Percentiles rank a stretch among this genome's conserved stretches.
phyloP scores from a whole-genome alignment of 768 basidiomycete genomes.

The Rubroboletus satanas region DNA sequence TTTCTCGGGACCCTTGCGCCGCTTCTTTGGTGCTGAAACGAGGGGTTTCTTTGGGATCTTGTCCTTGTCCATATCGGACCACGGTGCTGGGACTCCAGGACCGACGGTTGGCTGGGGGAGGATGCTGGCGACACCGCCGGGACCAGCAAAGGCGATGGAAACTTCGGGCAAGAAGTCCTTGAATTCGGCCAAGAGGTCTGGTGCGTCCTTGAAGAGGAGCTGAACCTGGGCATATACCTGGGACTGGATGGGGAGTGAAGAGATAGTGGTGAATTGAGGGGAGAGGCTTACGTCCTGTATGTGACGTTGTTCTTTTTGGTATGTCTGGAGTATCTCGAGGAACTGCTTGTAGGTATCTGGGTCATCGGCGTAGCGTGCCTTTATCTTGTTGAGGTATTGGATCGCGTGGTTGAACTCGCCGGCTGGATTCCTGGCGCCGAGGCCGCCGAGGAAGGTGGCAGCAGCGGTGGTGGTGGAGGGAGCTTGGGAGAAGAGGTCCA shows the following conservation, averaged over 20 bases:
- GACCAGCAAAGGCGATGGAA: conserved; percentile 39
- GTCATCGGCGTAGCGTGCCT: conserved; percentile 82
- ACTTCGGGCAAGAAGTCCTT: conserved; percentile 76
- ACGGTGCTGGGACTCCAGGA: conserved; percentile 33
- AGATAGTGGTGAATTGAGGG: background rate
- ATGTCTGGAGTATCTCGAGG: conserved; percentile 81
- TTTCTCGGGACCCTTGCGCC: conserved; percentile 63
- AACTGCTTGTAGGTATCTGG: conserved; percentile 92
- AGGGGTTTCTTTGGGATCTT: conserved; percentile 42
- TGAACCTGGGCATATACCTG: conserved; percentile 83
- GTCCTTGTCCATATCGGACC: conserved; percentile 40
- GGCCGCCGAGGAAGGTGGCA: conserved; percentile 61
- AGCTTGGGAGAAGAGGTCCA: conserved; percentile 44
- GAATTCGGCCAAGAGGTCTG: conserved; percentile 76
- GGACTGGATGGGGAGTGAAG: conserved; percentile 36
- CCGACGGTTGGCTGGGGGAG: conserved; percentile 45
- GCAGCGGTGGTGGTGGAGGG: conserved; percentile 54
- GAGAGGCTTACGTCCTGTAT: conserved; percentile 58
- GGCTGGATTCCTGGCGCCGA: conserved; percentile 47
- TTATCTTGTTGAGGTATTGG: conserved; percentile 98
- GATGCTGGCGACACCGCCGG: conserved; percentile 43
- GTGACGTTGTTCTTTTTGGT: conserved; percentile 79
- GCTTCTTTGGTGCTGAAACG: conserved; percentile 47
- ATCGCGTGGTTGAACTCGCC: conserved; percentile 93
- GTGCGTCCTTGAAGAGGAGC: conserved; percentile 74